Evolutionary conservation across 2,329 filamentous ascomycete genomes (phyloP), one percentile per base, ranked within the genome.

Genomic region (Stemphylium lycopersici): DNA sequence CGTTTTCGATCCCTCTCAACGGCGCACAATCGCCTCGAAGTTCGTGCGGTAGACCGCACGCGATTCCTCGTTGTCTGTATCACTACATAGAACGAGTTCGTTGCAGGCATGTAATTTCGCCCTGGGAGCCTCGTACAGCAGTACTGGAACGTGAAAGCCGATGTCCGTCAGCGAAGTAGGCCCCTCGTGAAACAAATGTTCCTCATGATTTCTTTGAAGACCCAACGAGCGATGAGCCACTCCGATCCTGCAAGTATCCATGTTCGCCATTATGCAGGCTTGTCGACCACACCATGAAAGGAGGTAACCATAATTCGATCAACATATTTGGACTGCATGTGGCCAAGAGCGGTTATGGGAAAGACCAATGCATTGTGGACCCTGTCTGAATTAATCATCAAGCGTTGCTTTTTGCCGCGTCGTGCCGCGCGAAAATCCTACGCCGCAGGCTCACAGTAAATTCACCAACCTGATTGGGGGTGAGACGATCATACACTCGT

Each of bases 401-500:
- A 42, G 41, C 42, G 44, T 48, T 55, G 31, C 45, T 56, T 62
- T 53, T 59, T 52, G 13, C 33, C 48, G 42, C 42, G 34, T 37
- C 12, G 45, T 45, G 52, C 42, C 48, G 41, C 13, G 45, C 42
- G 40, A 39, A 45, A 43, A 26, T 16, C 32, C 37, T 24, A 29
- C 41, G 47, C 43, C 26, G 34, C 48, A 39, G 26, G 38, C 42
- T 34, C 44, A 26, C 32, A 32, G 24, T 45, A 44, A 24, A 12
- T 50, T 12, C 13, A 48, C 32, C 46, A 40, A 37, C 26, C 42
- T 31, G 40, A 45, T 34, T 38, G 39, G n/a, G 37, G 40, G 38
- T 47, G 33, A 12, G 59, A 44, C 49, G 48, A 56, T 59, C 58
- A 40, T 41, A 36, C 42, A 34, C 48, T 18, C 15, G 49, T 49